Conservation (phyloP, 1,284 basidiomycete species). For the Irpex lacteus region DNA sequence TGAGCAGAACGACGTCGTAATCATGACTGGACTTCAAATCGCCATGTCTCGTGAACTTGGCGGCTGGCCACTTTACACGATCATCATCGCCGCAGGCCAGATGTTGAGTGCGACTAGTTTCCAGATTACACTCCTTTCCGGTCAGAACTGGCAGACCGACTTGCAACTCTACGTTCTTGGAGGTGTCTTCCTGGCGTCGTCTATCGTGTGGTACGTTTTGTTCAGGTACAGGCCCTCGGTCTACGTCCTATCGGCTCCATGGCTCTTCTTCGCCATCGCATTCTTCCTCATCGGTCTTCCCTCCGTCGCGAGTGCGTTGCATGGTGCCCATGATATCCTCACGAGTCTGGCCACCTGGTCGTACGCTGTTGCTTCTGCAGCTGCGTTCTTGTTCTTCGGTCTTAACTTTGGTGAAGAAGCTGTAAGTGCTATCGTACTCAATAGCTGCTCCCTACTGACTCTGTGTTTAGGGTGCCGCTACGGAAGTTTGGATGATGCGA, state of each 20-base stretch:
- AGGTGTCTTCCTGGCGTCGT: constrained; percentile 80
- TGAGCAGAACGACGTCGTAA: constrained; percentile 52
- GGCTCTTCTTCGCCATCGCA: constrained; percentile 85
- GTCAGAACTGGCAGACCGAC: constrained; percentile 79
- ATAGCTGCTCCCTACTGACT: constrained; percentile 9
- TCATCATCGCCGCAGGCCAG: constrained; percentile 84
- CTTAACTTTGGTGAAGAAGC: constrained; percentile 96
- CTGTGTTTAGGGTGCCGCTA: constrained; percentile 70
- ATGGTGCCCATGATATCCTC: constrained; percentile 60
- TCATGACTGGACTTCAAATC: constrained; percentile 82
- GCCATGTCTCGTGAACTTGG: constrained; percentile 72
- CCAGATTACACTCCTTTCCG: constrained; percentile 87
- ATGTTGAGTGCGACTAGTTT: constrained; percentile 90
- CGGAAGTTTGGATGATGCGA: constrained; percentile 87
- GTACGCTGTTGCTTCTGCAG: constrained; percentile 87
- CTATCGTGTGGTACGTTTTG: constrained; percentile 86
- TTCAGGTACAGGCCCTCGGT: constrained; percentile 88
- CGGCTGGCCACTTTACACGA: constrained; percentile 89
- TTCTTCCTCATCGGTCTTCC: constrained; percentile 91
- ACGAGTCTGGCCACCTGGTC: constrained; percentile 83
- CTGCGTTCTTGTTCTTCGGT: constrained; percentile 89
- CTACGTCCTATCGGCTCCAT: constrained; percentile 82
- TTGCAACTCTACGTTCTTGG: constrained; percentile 89
- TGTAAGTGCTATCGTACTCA: constrained; percentile 37
- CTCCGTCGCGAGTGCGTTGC: constrained; percentile 65